Evolutionary conservation across 2,329 filamentous ascomycete species (phyloP).

Genomic region (Cladosporium sp.): DNA sequence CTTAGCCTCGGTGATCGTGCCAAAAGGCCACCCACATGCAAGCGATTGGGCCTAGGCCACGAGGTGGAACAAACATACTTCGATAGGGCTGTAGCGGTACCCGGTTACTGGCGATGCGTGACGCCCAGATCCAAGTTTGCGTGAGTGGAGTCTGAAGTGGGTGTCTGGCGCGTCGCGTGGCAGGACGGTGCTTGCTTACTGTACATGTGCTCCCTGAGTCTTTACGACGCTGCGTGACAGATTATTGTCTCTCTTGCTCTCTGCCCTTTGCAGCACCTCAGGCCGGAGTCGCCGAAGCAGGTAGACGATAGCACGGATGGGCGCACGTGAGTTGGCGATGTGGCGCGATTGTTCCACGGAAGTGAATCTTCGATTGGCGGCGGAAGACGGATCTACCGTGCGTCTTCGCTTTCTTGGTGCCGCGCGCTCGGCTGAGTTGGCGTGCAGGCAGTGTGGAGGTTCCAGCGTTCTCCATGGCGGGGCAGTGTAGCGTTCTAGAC

Average conservation of each 20-base stretch:
- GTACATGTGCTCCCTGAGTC: neutral
- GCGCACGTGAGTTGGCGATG: neutral
- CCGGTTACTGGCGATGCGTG: neutral
- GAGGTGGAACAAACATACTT: neutral
- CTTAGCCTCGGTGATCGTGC: neutral
- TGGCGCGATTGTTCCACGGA: neutral
- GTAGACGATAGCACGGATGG: neutral
- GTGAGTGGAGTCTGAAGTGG: neutral
- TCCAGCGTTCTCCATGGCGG: neutral
- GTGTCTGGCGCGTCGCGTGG: slow-evolving; percentile 4
- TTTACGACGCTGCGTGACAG: neutral
- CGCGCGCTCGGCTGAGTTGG: neutral
- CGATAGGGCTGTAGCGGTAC: slow-evolving; percentile 1
- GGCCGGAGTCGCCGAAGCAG: neutral
- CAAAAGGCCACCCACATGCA: neutral
- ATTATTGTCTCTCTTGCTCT: neutral
- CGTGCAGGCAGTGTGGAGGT: slow-evolving; percentile 5
- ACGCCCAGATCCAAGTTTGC: neutral
- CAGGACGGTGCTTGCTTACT: neutral
- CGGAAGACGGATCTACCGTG: neutral
- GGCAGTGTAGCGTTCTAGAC: slow-evolving; percentile 1
- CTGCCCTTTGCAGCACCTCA: neutral
- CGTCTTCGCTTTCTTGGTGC: slow-evolving; percentile 5
- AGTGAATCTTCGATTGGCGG: slow-evolving; percentile 11
- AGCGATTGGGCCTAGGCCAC: neutral